phyloP scores from a whole-genome alignment of 2,329 filamentous ascomycete genomes.

The Raffaelea ambrosiae region DNA sequence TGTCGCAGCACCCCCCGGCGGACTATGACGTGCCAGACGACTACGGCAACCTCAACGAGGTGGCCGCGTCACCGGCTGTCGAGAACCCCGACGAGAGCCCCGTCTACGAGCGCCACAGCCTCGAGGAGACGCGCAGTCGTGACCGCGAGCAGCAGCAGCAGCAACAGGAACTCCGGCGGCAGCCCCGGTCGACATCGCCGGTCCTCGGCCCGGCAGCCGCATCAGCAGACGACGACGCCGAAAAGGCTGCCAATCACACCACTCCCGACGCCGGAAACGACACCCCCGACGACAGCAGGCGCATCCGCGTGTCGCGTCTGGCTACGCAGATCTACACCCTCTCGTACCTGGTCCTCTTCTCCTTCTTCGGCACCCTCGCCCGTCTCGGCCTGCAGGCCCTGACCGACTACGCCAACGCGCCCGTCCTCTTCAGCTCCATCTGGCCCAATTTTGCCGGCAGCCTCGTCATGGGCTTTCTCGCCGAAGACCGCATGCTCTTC shows the following conservation, averaged over 20 bases:
- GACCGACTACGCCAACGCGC: constrained; percentile 71
- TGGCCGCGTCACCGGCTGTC: constrained; percentile 29
- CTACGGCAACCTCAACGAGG: constrained; percentile 35
- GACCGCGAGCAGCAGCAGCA: neutral
- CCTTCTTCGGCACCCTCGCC: constrained; percentile 74
- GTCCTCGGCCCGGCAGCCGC: constrained; percentile 1
- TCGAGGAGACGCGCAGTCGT: constrained; percentile 26
- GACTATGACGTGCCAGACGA: constrained; percentile 26
- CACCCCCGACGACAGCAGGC: neutral
- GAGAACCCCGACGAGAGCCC: constrained; percentile 30
- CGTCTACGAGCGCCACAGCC: constrained; percentile 27
- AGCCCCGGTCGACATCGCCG: neutral
- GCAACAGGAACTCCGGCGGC: neutral
- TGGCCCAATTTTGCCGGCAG: constrained; percentile 86
- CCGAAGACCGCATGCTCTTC: constrained; percentile 12
- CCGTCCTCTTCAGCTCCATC: constrained; percentile 62
- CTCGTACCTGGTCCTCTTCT: constrained; percentile 78
- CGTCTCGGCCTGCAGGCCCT: constrained; percentile 71
- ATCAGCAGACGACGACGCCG: neutral
- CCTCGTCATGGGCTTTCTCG: constrained; percentile 73
- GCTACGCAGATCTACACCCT: constrained; percentile 59
- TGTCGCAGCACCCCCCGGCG: too few species aligned
- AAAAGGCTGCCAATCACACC: neutral
- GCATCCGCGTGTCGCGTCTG: constrained; percentile 32
- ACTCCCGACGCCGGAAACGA: constrained; percentile 1